Conservation (phyloP, 306 rosid species). For the Carpinus viminea region DNA sequence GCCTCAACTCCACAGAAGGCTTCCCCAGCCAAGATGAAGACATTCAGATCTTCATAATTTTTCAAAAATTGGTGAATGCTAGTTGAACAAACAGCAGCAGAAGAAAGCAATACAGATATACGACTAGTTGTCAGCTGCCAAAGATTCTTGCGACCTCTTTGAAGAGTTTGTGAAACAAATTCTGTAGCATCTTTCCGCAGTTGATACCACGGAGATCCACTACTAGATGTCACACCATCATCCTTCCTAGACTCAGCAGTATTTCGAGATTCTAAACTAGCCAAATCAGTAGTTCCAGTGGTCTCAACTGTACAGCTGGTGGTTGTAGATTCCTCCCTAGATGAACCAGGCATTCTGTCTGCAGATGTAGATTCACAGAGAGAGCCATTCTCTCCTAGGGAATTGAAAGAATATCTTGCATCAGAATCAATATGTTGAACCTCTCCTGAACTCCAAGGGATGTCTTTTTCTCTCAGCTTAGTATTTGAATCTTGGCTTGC, state of each 20-base stretch:
- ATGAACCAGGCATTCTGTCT: conserved; percentile 45
- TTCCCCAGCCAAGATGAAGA: conserved; percentile 94
- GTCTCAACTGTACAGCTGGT: conserved; percentile 46
- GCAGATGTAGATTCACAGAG: conserved; percentile 25
- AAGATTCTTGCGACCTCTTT: conserved; percentile 86
- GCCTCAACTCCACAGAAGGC: conserved; percentile 97
- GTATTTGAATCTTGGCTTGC: conserved; percentile 41
- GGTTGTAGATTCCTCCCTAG: conserved; percentile 46
- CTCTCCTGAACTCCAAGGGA: conserved; percentile 40
- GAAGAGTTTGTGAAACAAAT: conserved; percentile 88
- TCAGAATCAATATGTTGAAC: conserved; percentile 52
- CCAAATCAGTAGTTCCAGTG: conserved; percentile 31
- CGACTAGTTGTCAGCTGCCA: conserved; percentile 98
- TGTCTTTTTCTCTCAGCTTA: conserved; percentile 39
- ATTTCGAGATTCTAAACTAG: conserved; percentile 34
- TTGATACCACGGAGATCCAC: conserved; percentile 94
- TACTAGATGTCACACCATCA: conserved; percentile 57
- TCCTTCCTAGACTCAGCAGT: conserved; percentile 51
- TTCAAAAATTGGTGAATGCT: conserved; percentile 97
- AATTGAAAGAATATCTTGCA: conserved; percentile 27
- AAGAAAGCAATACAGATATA: conserved; percentile 89
- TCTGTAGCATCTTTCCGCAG: conserved; percentile 83
- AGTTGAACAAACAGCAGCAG: conserved; percentile 75
- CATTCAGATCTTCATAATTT: conserved; percentile 86
- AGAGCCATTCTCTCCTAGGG: conserved; percentile 39